These are phyloP conservation scores for Cynara cardunculus DNA, from an alignment of 129 eudicot genomes.

Conservation along the genomic window DNA sequence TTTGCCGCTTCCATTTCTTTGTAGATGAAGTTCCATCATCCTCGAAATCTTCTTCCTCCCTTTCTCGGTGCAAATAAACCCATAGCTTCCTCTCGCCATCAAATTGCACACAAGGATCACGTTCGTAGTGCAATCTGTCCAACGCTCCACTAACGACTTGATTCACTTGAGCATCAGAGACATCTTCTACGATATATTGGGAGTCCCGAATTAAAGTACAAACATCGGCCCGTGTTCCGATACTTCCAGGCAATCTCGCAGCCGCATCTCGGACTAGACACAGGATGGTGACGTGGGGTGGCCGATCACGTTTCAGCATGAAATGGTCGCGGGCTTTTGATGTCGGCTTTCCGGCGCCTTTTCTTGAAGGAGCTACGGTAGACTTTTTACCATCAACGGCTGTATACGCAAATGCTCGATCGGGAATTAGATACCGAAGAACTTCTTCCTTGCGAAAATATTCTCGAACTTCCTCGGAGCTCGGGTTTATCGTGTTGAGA, in stretches of 20 bases:
- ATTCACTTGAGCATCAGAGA: constrained; percentile 85
- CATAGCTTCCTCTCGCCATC: constrained; percentile 89
- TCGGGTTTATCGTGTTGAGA: constrained; percentile 65
- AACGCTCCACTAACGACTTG: constrained; percentile 97
- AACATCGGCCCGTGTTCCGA: constrained; percentile 96
- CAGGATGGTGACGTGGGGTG: constrained; percentile 95
- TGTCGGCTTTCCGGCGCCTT: constrained; percentile 98
- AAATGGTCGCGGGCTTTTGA: constrained; percentile 97
- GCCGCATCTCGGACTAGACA: constrained; percentile 98
- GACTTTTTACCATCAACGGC: constrained; percentile 94
- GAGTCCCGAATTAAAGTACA: constrained; percentile 93
- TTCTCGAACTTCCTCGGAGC: constrained; percentile 83
- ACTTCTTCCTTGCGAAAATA: constrained; percentile 88
- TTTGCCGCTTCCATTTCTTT: constrained; percentile 95
- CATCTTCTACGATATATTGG: constrained; percentile 86
- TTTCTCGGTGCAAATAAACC: constrained; percentile 91
- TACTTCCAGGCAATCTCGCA: constrained; percentile 91
- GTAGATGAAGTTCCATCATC: constrained; percentile 99
- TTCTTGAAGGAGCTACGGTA: constrained; percentile 88
- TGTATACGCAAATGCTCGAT: constrained; percentile 84
- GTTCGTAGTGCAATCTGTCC: constrained; percentile 96
- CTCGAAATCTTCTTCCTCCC: constrained; percentile 98
- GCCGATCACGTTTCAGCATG: constrained; percentile 89
- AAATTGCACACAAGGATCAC: constrained; percentile 94
- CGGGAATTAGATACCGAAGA: constrained; percentile 84